Evolutionary conservation across 192 early-diverging fungal species (phyloP), one percentile per base, ranked within the genome.

Genomic region (Podila epicladia): DNA sequence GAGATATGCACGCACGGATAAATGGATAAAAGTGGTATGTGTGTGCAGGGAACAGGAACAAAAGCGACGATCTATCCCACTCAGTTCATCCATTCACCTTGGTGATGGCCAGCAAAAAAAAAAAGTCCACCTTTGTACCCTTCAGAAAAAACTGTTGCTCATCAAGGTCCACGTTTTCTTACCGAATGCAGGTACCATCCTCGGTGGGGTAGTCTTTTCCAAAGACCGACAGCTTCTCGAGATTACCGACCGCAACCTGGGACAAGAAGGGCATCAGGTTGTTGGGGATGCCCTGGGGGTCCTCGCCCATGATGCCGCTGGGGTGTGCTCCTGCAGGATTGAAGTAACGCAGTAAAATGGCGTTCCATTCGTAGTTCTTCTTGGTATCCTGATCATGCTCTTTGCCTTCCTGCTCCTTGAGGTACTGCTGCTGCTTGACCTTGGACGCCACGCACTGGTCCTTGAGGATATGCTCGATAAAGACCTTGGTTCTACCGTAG

Each of bases 401-500:
- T 3, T 24, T 24, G 20, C 22, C 53, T 4, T 20, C 2, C 24
- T 55, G 67, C 20, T 67, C 70, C 58, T 80, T 69, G 11, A 69
- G 60, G 31, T 80, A 69, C 2, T 73, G 62, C 50, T 58, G 67
- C 62, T 80, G 77, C 60, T 72, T 80, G 15, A 65, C 26, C 4
- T 33, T 49, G 12, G 77, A 73, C 5, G 92, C 88, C 3, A 67
- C 71, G 74, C 86, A 92, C 72, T 93, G 88, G 64, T 97, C 95
- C 38, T 85, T 84, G 67, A 98, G 86, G 33, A 95, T 90, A 78
- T 88, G 89, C 77, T 99, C 97, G 64, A 94, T 92, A 78, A 91
- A 95, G n/a, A 97, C 86, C 69, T 99, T 99, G n/a, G 97, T 97
- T 62, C 95, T 91, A 33, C 97, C 97, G 71, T 99, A 99, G 22